phyloP scores from a whole-genome alignment of 768 basidiomycete species.

The Collybia nuda region DNA sequence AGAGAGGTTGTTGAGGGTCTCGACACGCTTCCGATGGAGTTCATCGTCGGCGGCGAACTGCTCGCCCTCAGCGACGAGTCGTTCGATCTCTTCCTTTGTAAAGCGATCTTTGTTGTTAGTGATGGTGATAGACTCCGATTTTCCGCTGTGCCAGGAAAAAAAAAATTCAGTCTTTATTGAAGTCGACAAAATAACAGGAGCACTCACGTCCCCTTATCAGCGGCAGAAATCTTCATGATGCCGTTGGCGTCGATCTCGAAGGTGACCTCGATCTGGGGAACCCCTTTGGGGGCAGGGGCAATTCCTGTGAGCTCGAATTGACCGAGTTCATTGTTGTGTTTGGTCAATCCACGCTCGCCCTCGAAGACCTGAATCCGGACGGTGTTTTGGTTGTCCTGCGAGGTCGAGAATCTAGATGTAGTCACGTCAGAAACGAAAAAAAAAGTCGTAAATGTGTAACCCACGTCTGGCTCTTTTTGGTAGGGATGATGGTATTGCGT shows the following conservation, averaged over 20 bases:
- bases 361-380: constrained; percentile 90
- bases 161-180: background rate
- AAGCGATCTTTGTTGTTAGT: constrained; percentile 71
- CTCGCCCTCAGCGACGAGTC: constrained; percentile 56
- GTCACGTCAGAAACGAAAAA: background rate
- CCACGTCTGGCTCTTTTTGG: constrained; percentile 44
- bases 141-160: constrained; percentile 46
- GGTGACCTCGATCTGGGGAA: constrained; percentile 89
- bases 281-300: constrained; percentile 84
- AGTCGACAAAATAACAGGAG: constrained; percentile 36
- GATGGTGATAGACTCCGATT: constrained; percentile 77
- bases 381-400: constrained; percentile 85
- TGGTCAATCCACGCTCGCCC: constrained; percentile 86
- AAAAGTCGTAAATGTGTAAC: constrained; percentile 5
- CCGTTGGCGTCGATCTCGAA: constrained; percentile 89
- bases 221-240: constrained; percentile 79
- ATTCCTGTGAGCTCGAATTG: constrained; percentile 92
- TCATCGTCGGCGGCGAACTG: constrained; percentile 32
- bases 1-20: constrained; percentile 56
- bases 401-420: constrained; percentile 70
- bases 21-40: constrained; percentile 16
- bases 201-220: constrained; percentile 79
- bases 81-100: constrained; percentile 53
- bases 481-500: constrained; percentile 51
- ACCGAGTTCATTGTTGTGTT: constrained; percentile 88